A percentile compares a stretch with the other conserved stretches of the same genome.
These are phyloP conservation scores for Massarina eburnea DNA, from an alignment of 2,329 filamentous ascomycete genomes.

Conservation along the genomic window DNA sequence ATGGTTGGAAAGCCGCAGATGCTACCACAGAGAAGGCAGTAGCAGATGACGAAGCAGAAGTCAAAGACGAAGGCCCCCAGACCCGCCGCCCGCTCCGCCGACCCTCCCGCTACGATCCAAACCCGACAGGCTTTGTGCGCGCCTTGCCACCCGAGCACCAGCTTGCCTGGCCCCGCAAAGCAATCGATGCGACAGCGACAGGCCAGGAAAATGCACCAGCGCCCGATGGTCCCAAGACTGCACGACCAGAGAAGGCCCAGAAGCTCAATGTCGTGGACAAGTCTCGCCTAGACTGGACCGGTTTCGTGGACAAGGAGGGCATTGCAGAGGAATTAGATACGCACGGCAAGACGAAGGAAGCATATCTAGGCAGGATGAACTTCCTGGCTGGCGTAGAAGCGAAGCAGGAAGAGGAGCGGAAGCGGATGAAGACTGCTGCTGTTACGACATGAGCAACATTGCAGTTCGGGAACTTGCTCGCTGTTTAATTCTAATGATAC, in stretches of 20 bases:
- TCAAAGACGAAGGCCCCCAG: constrained; percentile 15
- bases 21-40: constrained; percentile 7
- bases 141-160: constrained; percentile 49
- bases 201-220: constrained; percentile 19
- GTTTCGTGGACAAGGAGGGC: constrained; percentile 63
- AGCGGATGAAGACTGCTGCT: constrained; percentile 47
- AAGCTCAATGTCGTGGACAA: constrained; percentile 70
- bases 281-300: constrained; percentile 65
- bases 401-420: constrained; percentile 58
- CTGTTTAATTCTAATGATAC: not conserved
- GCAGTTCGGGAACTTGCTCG: not conserved
- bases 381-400: constrained; percentile 62
- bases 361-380: constrained; percentile 63
- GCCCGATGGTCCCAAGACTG: constrained; percentile 12
- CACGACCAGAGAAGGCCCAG: constrained; percentile 47
- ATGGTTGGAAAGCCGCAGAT: constrained; percentile 33
- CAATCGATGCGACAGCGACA: not conserved
- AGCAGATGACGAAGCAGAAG: constrained; percentile 3
- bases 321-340: constrained; percentile 63
- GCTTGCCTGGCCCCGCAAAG: constrained; percentile 42
- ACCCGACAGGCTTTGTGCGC: constrained; percentile 51
- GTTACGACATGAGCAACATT: not conserved
- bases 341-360: constrained; percentile 63
- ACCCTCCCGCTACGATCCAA: constrained; percentile 54
- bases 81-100: constrained; percentile 42